Base-by-base conservation (phyloP, 192 early-diverging fungal genomes). In the Backusella liffmaniae region DNA sequence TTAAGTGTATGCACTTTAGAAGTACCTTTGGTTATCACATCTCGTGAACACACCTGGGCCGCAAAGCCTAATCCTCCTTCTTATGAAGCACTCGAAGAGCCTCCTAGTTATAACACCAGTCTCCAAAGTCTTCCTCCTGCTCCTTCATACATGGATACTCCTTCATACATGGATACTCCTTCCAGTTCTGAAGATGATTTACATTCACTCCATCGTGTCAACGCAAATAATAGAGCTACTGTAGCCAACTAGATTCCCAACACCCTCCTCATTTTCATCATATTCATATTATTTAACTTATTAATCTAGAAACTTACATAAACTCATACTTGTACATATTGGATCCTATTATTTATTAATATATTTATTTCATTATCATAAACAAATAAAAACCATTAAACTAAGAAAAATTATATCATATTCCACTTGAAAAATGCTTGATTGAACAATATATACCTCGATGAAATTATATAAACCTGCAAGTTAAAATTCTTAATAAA, bases 11-110 rank as follows among this genome's bases (percentile, higher is more conserved):
- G 76, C 42, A 65, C 36, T 3, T 42, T 81, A 29, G 80, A 81
- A 53, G n/a, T 81, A 9, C 80, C 80, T 16, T 41, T 81, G 10
- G 67, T 74, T 8, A 69, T 81, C 35, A 81, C 80, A 5, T 77
- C 80, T 32, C 76, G 80, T 35, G 72, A 77, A 30, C 67, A 77
- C 67, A 56, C 53, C 26, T 79, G 77, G 77, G 49, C 69, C 10
- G 69, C 35, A 49, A 76, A 66, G 26, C 53, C 67, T 49, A 66
- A 67, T 13, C 66, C 76, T 10, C 80, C 80, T 8, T 69, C 73
- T 1, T 81, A 81, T 66, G 72, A 74, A 44, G 42, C 51, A 2
- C 21, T 56, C 23, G 77, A 79, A 66, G 32, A 42, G 18, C 77
- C 77, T 35, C 77, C 77, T n/a, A 65, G 70, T 8, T 79, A 79